Percentiles rank a stretch among this genome's conserved stretches.
Conservation (phyloP, 305 asterid genomes). For the Withania somnifera region DNA sequence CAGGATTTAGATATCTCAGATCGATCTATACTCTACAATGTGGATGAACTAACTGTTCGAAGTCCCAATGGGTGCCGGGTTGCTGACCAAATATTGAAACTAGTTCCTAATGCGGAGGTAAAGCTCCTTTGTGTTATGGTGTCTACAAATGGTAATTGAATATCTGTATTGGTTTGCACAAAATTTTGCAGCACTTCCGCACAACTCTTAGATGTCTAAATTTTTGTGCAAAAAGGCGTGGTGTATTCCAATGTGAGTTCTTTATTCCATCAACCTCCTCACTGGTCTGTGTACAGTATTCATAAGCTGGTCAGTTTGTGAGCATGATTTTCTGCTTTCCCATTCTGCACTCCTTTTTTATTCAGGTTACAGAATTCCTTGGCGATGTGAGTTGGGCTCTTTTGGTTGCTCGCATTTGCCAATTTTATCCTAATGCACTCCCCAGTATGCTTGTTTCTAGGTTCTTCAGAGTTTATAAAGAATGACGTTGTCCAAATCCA, state of each 20-base stretch:
- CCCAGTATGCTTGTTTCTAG: slow-evolving; percentile 82
- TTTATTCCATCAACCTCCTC: background rate
- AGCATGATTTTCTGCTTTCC: background rate
- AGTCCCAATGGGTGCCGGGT: slow-evolving; percentile 88
- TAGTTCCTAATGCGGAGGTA: slow-evolving; percentile 72
- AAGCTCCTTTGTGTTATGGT: background rate
- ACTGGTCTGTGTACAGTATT: background rate
- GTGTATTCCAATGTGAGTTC: slow-evolving; percentile 79
- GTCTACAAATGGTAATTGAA: background rate
- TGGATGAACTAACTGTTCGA: slow-evolving; percentile 66
- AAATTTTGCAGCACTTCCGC: slow-evolving; percentile 45
- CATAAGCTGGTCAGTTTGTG: background rate
- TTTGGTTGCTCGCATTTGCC: slow-evolving; percentile 74
- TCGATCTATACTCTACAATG: slow-evolving; percentile 44
- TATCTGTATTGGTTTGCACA: background rate
- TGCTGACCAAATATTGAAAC: slow-evolving; percentile 81
- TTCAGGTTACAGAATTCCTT: slow-evolving; percentile 78
- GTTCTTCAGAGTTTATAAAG: slow-evolving; percentile 65
- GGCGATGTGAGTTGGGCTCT: slow-evolving; percentile 91
- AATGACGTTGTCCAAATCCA: slow-evolving; percentile 82
- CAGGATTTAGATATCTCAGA: slow-evolving; percentile 77
- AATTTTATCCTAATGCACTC: slow-evolving; percentile 64
- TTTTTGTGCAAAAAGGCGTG: slow-evolving; percentile 86
- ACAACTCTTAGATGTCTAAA: slow-evolving; percentile 62
- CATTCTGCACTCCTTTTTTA: background rate